phyloP scores from a whole-genome alignment of 768 basidiomycete genomes.

The Cystofilobasidium ferigula region DNA sequence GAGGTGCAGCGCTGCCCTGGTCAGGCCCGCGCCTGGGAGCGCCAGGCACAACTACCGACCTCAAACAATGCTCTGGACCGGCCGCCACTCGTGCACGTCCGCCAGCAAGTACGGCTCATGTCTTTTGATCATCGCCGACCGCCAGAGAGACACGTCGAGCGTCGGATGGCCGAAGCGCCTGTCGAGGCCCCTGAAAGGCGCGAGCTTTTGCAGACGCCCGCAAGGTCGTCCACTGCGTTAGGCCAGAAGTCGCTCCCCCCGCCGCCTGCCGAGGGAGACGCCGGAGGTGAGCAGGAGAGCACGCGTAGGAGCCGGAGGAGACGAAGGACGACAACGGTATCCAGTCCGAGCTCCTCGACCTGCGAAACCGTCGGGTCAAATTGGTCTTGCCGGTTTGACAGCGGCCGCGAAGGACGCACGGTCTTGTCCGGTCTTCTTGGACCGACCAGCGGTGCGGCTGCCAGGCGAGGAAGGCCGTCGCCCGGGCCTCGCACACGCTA shows the following conservation, averaged over 20 bases:
- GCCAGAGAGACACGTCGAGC: background rate
- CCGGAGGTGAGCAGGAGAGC: background rate
- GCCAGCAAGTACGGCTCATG: background rate
- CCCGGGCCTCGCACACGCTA: background rate
- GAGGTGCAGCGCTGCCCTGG: background rate
- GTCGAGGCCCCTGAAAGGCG: background rate
- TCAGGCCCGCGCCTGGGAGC: background rate
- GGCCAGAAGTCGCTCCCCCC: slow-evolving; percentile 3
- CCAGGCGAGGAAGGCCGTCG: background rate
- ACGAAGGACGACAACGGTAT: slow-evolving; percentile 5
- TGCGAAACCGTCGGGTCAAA: background rate
- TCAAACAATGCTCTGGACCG: background rate
- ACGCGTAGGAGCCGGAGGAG: slow-evolving; percentile 7
- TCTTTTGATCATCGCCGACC: background rate
- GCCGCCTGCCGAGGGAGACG: slow-evolving; percentile 1
- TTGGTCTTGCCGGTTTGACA: background rate
- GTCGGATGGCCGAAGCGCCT: slow-evolving; percentile 5
- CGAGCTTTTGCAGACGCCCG: background rate
- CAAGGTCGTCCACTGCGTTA: background rate
- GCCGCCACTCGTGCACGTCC: background rate
- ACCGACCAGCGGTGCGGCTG: background rate
- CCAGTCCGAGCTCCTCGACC: slow-evolving; percentile 9
- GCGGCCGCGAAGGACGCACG: background rate
- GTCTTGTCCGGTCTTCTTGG: slow-evolving; percentile 8
- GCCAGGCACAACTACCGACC: background rate